phyloP scores from a whole-genome alignment of 768 basidiomycete species.

The Macrocybe gigantea region DNA sequence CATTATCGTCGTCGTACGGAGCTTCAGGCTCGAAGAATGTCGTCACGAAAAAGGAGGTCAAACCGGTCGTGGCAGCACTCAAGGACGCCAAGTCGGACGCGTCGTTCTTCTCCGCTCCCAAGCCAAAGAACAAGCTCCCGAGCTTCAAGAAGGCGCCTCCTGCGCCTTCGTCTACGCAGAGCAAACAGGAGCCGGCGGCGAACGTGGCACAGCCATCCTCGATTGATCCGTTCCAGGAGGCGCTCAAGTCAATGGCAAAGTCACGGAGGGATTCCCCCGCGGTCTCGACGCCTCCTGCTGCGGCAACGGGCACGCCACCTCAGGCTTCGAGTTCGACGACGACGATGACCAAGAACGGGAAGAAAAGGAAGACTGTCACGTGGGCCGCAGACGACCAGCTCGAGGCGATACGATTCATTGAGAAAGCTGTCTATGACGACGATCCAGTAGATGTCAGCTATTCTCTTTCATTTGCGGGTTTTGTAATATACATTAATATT shows the following conservation, averaged over 20 bases:
- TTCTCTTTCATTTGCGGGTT: slow-evolving; percentile 31
- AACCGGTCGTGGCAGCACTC: slow-evolving; percentile 25
- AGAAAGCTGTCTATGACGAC: slow-evolving; percentile 85
- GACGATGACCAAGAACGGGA: slow-evolving; percentile 30
- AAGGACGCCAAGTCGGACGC: slow-evolving; percentile 84
- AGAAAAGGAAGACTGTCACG: slow-evolving; percentile 72
- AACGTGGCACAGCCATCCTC: slow-evolving; percentile 74
- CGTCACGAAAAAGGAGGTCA: slow-evolving; percentile 55
- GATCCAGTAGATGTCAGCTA: slow-evolving; percentile 81
- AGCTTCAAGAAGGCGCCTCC: slow-evolving; percentile 78
- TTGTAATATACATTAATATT: slow-evolving; percentile 50
- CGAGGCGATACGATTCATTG: slow-evolving; percentile 73
- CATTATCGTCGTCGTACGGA: too few relatives aligned
- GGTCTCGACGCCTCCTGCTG: slow-evolving; percentile 49
- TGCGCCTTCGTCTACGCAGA: slow-evolving; percentile 20
- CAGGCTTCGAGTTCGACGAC: slow-evolving; percentile 17
- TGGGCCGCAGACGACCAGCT: slow-evolving; percentile 75
- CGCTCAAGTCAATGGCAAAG: slow-evolving; percentile 69
- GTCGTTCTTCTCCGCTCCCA: slow-evolving; percentile 85
- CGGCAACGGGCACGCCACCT: slow-evolving; percentile 28
- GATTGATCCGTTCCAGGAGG: slow-evolving; percentile 79
- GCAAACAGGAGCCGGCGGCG: slow-evolving; percentile 46
- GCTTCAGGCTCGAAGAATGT: slow-evolving; percentile 23
- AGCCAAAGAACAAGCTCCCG: slow-evolving; percentile 77
- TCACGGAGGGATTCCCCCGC: slow-evolving; percentile 56